A percentile compares a stretch with the other conserved stretches of the same genome.
These are phyloP conservation scores for Shiraia bambusicola DNA, from an alignment of 2,329 filamentous ascomycete genomes.

Conservation along the genomic window DNA sequence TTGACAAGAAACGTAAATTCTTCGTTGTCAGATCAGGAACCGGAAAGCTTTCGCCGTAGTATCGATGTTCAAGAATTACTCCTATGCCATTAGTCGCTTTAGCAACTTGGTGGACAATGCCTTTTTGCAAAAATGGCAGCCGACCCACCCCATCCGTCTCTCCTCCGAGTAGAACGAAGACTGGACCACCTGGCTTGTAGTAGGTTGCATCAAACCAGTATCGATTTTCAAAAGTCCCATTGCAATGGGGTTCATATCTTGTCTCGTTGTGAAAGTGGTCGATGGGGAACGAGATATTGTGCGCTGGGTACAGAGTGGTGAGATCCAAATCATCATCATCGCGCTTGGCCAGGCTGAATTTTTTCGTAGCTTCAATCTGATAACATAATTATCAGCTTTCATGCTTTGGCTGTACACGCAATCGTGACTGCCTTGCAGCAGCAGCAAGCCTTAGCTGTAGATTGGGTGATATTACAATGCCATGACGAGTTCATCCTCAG, in stretches of 20 bases:
- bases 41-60: constrained; percentile 78
- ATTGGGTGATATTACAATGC: too few relatives aligned
- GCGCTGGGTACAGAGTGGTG: constrained; percentile 47
- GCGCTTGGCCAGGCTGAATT: constrained; percentile 29
- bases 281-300: constrained; percentile 61
- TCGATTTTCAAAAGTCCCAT: constrained; percentile 67
- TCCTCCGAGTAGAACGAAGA: constrained; percentile 74
- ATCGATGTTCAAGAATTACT: constrained; percentile 82
- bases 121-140: constrained; percentile 73
- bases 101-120: constrained; percentile 70
- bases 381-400: constrained; percentile 1
- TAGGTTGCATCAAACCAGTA: constrained; percentile 82
- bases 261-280: constrained; percentile 85
- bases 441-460: too few relatives aligned
- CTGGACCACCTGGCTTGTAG: constrained; percentile 76
- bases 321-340: constrained; percentile 34
- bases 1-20: constrained; percentile 78
- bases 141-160: constrained; percentile 67
- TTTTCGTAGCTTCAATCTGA: constrained; percentile 2
- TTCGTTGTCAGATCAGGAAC: constrained; percentile 65
- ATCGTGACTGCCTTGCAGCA: too few relatives aligned
- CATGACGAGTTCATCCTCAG: too few relatives aligned
- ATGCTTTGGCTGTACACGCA: too few relatives aligned
- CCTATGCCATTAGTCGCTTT: constrained; percentile 68
- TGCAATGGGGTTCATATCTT: constrained; percentile 73